A percentile compares a stretch with the other conserved stretches of the same genome.
These are phyloP conservation scores for Ceratobasidium sp. DNA, from an alignment of 1,284 basidiomycete species.

Conservation along the genomic window DNA sequence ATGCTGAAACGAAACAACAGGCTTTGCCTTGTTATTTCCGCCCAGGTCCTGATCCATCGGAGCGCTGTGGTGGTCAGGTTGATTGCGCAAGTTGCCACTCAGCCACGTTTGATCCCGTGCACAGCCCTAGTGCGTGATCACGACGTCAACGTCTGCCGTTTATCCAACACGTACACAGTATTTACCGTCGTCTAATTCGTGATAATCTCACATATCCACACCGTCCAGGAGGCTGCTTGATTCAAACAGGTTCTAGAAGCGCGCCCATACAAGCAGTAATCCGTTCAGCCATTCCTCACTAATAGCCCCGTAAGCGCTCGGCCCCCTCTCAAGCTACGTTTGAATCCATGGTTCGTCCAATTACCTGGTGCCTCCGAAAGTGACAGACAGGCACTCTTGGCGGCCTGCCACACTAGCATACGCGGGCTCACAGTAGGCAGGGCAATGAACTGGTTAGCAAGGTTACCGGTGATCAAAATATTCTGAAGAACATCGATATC, in stretches of 20 bases:
- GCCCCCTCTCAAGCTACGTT: too few species aligned
- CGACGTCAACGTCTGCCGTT: background rate
- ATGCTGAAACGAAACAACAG: background rate
- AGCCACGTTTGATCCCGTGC: background rate
- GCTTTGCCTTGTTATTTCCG: background rate
- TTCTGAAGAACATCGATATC: background rate
- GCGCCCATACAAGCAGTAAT: background rate
- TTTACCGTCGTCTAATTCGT: too few species aligned
- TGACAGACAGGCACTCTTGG: too few species aligned
- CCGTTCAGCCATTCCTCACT: background rate
- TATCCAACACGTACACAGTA: too few species aligned
- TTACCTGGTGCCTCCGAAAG: too few species aligned
- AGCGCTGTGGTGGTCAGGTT: background rate
- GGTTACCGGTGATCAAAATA: too few species aligned
- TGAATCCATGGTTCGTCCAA: too few species aligned
- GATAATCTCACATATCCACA: too few species aligned
- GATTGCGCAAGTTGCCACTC: constrained; percentile 11
- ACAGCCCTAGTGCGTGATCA: background rate
- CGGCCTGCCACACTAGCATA: too few species aligned
- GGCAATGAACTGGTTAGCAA: too few species aligned
- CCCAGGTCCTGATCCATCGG: background rate
- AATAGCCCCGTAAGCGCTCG: too few species aligned
- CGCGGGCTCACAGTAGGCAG: too few species aligned
- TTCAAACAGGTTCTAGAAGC: background rate
- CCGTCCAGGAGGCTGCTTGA: background rate